Conservation (phyloP, 169 alveolate genomes). For the Theileria equi region DNA sequence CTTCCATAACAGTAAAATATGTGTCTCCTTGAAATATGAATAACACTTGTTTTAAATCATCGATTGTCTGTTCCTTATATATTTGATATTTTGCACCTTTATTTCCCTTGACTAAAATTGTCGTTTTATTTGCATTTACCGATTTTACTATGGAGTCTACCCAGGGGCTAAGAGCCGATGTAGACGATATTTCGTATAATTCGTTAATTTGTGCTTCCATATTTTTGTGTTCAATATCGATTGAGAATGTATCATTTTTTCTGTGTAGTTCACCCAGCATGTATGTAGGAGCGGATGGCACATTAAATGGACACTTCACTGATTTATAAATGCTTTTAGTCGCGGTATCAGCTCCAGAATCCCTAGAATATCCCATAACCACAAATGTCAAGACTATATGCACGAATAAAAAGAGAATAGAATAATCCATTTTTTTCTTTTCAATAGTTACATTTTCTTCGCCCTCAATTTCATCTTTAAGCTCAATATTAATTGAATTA, state of each 20-base stretch:
- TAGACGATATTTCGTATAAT: background rate
- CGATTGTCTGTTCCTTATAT: background rate
- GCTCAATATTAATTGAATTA: background rate
- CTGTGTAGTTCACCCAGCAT: too few species aligned
- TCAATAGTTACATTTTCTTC: background rate
- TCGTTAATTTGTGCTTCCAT: background rate
- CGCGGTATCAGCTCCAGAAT: too few species aligned
- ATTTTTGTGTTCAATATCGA: too few species aligned
- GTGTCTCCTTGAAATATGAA: background rate
- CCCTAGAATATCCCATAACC: too few species aligned
- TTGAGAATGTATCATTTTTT: too few species aligned
- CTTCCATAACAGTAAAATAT: background rate
- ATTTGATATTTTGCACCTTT: background rate
- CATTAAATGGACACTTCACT: too few species aligned
- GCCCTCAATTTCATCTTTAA: background rate
- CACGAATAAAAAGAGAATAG: background rate
- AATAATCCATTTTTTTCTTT: background rate
- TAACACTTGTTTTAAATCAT: background rate
- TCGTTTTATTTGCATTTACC: background rate
- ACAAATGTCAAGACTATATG: background rate
- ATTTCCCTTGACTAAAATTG: background rate
- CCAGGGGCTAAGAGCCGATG: background rate
- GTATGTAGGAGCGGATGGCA: too few species aligned
- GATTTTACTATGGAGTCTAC: background rate
- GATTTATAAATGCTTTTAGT: too few species aligned